Conservation (phyloP, 805 yeast species). For the Candida odintsovae region DNA sequence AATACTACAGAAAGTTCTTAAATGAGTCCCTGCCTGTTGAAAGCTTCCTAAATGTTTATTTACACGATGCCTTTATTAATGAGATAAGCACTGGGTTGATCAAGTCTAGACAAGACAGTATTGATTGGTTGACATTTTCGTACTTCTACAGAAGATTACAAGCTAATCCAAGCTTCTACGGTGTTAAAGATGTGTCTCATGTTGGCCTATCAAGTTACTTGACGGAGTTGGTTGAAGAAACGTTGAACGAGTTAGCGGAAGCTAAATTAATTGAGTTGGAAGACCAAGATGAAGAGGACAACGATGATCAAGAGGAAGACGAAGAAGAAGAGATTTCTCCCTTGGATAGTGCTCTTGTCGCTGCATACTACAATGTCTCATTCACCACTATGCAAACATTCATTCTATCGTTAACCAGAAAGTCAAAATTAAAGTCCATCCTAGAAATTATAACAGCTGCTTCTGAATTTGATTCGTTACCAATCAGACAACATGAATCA, state of each 20-base stretch:
- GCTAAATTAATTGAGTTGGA: constrained; percentile 59
- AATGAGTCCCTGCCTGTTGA: constrained; percentile 78
- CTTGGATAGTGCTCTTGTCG: constrained; percentile 64
- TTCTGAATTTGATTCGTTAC: constrained; percentile 63
- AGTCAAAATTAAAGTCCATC: constrained; percentile 53
- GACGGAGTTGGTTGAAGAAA: constrained; percentile 75
- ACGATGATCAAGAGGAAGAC: constrained; percentile 18
- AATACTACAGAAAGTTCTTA: constrained; percentile 67
- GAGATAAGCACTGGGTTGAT: constrained; percentile 69
- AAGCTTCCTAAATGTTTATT: constrained; percentile 51
- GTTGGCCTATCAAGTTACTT: constrained; percentile 73
- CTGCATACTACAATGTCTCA: constrained; percentile 65
- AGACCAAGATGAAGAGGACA: constrained; percentile 30
- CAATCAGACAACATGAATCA: constrained; percentile 59
- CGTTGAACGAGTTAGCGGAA: constrained; percentile 56
- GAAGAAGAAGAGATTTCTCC: constrained; percentile 42
- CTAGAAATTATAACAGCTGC: constrained; percentile 64
- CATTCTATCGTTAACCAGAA: constrained; percentile 41
- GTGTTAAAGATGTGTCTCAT: constrained; percentile 57
- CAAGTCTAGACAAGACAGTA: constrained; percentile 70
- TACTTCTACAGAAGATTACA: constrained; percentile 77
- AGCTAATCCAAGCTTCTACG: constrained; percentile 85
- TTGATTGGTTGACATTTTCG: constrained; percentile 85
- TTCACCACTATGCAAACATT: constrained; percentile 64
- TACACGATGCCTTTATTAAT: constrained; percentile 64